Conservation (phyloP, 2,329 filamentous ascomycete species). For the Colletotrichum cuscutae region DNA sequence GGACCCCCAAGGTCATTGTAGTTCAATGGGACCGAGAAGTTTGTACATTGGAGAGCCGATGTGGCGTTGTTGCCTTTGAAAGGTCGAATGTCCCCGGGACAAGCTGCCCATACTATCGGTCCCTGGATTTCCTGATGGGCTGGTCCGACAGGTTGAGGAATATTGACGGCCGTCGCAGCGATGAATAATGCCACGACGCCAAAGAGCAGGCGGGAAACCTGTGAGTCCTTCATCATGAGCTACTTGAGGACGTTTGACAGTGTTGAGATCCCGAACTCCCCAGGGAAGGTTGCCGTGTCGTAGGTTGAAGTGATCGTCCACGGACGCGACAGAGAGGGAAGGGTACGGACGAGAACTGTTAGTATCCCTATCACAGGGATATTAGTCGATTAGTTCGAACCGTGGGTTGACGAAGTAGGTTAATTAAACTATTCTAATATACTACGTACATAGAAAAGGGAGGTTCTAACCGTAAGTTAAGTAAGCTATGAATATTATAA, state of each 20-base stretch:
- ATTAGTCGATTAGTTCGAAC: no score
- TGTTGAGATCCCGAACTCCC: no score
- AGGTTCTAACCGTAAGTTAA: no score
- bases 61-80: constrained; percentile 12
- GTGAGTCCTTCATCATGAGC: neutral
- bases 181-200: neutral
- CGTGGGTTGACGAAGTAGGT: no score
- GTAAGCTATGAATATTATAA: no score
- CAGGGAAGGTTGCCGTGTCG: neutral
- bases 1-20: neutral
- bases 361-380: no score
- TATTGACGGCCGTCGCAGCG: neutral
- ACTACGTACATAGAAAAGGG: no score
- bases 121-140: neutral
- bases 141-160: constrained; percentile 18
- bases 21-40: constrained; percentile 19
- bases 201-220: neutral
- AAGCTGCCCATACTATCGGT: constrained; percentile 6
- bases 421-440: no score
- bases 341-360: neutral
- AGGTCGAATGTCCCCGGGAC: constrained; percentile 10
- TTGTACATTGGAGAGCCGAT: constrained; percentile 13
- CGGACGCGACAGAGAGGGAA: neutral
- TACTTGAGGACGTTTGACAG: neutral
- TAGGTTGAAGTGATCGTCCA: neutral